Percentiles rank a stretch among this genome's conserved stretches.
These are phyloP conservation scores for Leonotis leonurus DNA, from an alignment of 257 asterid genomes.

Conservation along the genomic window DNA sequence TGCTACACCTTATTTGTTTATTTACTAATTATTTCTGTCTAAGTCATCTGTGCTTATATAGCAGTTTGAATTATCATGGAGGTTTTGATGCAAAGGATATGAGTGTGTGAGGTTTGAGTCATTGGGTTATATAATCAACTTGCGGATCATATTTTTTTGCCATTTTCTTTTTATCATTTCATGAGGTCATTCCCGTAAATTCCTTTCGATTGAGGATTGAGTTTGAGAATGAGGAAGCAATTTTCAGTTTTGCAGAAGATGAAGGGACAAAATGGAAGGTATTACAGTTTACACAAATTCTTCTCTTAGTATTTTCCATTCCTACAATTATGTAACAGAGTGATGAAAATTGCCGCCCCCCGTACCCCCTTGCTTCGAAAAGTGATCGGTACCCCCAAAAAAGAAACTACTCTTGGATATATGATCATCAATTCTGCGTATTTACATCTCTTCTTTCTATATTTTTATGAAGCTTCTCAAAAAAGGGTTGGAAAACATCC, in stretches of 20 bases:
- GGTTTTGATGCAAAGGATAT: neutral
- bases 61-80: neutral
- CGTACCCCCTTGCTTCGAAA: too few species aligned
- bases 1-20: neutral
- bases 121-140: too few species aligned
- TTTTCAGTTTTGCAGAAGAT: neutral
- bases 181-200: neutral
- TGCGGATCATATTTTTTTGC: too few species aligned
- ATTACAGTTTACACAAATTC: neutral
- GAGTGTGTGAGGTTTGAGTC: neutral
- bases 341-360: neutral
- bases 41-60: too few species aligned
- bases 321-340: neutral
- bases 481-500: constrained; percentile 5
- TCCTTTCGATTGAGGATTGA: neutral
- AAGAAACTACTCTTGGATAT: neutral
- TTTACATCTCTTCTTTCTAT: neutral
- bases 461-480: constrained; percentile 13
- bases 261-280: neutral
- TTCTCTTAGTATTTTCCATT: neutral
- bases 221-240: neutral
- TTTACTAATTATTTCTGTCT: too few species aligned
- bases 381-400: too few species aligned
- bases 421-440: neutral
- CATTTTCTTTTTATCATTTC: neutral